Conservation (phyloP, 2,329 filamentous ascomycete species). For the Thermochaetoides dissita region DNA sequence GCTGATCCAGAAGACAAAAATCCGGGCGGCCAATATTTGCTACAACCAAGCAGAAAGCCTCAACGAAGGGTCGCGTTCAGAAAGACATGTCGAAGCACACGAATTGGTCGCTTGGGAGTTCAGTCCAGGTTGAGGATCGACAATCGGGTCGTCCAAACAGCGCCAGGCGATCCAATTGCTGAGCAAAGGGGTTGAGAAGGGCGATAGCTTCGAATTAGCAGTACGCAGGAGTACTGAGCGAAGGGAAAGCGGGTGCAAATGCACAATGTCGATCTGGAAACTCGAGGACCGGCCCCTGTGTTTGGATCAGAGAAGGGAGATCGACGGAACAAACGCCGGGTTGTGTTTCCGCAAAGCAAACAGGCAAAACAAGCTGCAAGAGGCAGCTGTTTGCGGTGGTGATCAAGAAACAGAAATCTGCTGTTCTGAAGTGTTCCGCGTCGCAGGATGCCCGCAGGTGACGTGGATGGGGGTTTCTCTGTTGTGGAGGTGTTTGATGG, state of each 20-base stretch:
- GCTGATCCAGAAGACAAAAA: not conserved
- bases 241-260: conserved; percentile 1
- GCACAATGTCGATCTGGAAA: conserved; percentile 13
- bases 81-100: conserved; percentile 12
- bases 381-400: conserved; percentile 13
- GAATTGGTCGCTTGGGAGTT: not conserved
- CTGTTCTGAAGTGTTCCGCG: conserved; percentile 22
- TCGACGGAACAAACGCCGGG: conserved; percentile 23
- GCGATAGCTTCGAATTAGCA: too few relatives aligned
- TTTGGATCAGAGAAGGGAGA: conserved; percentile 17
- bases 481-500: conserved; percentile 5
- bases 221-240: too few relatives aligned
- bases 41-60: conserved; percentile 4
- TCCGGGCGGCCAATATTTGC: conserved; percentile 5
- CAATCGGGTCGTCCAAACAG: too few relatives aligned
- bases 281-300: conserved; percentile 22
- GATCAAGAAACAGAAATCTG: conserved; percentile 20
- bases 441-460: conserved; percentile 24
- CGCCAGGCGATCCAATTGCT: too few relatives aligned
- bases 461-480: conserved; percentile 7
- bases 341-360: conserved; percentile 15
- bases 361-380: conserved; percentile 1
- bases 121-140: too few relatives aligned
- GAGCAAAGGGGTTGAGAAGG: too few relatives aligned
- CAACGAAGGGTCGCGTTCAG: conserved; percentile 8